Evolutionary conservation across 306 rosid species (phyloP).

Genomic region (Phaseolus lunatus): DNA sequence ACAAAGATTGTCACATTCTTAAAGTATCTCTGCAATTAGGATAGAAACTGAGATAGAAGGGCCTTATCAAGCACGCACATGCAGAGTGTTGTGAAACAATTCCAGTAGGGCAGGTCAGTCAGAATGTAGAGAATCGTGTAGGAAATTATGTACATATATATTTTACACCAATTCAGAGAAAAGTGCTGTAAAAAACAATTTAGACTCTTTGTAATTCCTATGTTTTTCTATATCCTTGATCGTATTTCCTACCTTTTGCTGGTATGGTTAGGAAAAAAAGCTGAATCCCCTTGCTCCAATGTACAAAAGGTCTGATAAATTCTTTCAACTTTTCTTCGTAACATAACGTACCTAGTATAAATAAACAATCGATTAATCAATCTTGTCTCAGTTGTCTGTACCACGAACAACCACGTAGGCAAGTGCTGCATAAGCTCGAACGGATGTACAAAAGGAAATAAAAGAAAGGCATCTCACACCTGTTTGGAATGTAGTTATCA

Average conservation of each 20-base stretch:
- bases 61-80: background rate
- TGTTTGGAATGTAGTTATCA: slow-evolving; percentile 45
- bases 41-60: slow-evolving; percentile 1
- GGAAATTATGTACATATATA: slow-evolving; percentile 41
- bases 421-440: slow-evolving; percentile 10
- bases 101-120: slow-evolving; percentile 7
- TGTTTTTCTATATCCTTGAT: slow-evolving; percentile 25
- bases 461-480: slow-evolving; percentile 30
- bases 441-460: slow-evolving; percentile 25
- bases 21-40: background rate
- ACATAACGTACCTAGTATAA: slow-evolving; percentile 6
- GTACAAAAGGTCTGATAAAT: slow-evolving; percentile 35
- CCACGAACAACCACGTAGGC: slow-evolving; percentile 15
- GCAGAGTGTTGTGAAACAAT: slow-evolving; percentile 17
- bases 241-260: slow-evolving; percentile 34
- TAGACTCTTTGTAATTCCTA: slow-evolving; percentile 36
- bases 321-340: slow-evolving; percentile 40
- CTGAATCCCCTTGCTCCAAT: slow-evolving; percentile 16
- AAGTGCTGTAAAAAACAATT: slow-evolving; percentile 11
- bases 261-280: slow-evolving; percentile 38
- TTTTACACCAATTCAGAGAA: slow-evolving; percentile 24
- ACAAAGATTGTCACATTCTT: too few relatives aligned
- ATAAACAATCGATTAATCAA: slow-evolving; percentile 29
- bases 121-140: slow-evolving; percentile 3
- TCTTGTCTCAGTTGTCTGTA: slow-evolving; percentile 15